phyloP scores from a whole-genome alignment of 352 stramenopile genomes.

The Thalassiosira delicatula region DNA sequence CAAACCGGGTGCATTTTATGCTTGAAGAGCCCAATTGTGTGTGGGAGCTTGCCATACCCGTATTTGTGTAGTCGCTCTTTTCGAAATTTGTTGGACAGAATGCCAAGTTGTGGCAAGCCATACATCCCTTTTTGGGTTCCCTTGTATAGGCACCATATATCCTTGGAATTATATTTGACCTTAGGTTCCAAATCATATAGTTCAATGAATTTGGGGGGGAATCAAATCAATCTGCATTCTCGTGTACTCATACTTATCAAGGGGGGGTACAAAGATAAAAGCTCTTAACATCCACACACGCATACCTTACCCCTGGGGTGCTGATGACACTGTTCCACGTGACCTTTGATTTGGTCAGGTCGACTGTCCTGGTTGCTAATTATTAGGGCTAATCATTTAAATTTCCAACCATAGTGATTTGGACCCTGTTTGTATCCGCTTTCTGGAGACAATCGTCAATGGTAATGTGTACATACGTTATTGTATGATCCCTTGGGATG shows the following conservation, averaged over 20 bases:
- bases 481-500: conserved; percentile 34
- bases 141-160: no score
- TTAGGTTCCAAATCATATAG: conserved; percentile 41
- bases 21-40: conserved; percentile 9
- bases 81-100: background rate
- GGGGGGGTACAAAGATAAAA: conserved; percentile 50
- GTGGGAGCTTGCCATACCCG: background rate
- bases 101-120: conserved; percentile 44
- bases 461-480: conserved; percentile 49
- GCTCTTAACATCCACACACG: conserved; percentile 46
- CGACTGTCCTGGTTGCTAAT: conserved; percentile 34
- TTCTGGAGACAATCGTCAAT: conserved; percentile 33
- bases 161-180: no score
- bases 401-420: conserved; percentile 27
- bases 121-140: conserved; percentile 39
- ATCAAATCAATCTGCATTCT: conserved; percentile 30
- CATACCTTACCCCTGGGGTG: conserved; percentile 34
- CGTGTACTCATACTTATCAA: conserved; percentile 61
- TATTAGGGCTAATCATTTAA: conserved; percentile 30
- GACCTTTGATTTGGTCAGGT: conserved; percentile 41
- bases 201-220: conserved; percentile 34
- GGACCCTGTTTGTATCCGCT: conserved; percentile 25
- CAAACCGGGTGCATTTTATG: background rate
- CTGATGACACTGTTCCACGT: conserved; percentile 41
- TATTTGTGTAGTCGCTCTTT: background rate